phyloP scores from a whole-genome alignment of 202 grass and related monocot species.

The Hordeum pubiflorum region DNA sequence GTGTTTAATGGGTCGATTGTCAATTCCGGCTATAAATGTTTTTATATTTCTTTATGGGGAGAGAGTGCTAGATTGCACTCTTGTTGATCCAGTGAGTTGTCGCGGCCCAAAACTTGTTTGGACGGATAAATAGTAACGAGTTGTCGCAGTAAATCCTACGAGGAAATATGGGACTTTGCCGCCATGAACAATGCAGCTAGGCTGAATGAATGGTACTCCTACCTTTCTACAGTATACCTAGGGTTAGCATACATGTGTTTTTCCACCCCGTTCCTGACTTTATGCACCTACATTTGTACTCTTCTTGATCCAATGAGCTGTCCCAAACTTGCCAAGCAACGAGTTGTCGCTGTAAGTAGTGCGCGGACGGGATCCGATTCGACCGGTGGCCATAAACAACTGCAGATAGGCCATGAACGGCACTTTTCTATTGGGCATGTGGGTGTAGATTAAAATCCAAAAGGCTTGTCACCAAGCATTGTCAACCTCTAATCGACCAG shows the following conservation, averaged over 20 bases:
- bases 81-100: background rate
- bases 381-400: background rate
- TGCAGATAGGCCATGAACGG: background rate
- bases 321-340: background rate
- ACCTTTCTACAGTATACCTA: constrained; percentile 23
- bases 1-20: no score
- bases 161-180: background rate
- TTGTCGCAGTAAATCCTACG: background rate
- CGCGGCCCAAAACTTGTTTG: background rate
- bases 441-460: background rate
- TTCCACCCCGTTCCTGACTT: constrained; percentile 21
- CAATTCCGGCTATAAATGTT: no score
- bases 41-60: no score
- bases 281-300: constrained; percentile 12
- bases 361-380: background rate
- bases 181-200: background rate
- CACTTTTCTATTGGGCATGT: background rate
- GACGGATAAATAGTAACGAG: background rate
- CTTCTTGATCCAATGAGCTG: constrained; percentile 16
- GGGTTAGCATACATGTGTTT: background rate
- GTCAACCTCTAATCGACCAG: background rate
- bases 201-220: background rate
- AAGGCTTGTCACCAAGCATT: background rate
- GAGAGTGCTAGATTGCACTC: background rate
- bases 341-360: background rate